These are phyloP conservation scores for Penicillium sp. DNA, from an alignment of 2,329 filamentous ascomycete genomes.

Conservation along the genomic window DNA sequence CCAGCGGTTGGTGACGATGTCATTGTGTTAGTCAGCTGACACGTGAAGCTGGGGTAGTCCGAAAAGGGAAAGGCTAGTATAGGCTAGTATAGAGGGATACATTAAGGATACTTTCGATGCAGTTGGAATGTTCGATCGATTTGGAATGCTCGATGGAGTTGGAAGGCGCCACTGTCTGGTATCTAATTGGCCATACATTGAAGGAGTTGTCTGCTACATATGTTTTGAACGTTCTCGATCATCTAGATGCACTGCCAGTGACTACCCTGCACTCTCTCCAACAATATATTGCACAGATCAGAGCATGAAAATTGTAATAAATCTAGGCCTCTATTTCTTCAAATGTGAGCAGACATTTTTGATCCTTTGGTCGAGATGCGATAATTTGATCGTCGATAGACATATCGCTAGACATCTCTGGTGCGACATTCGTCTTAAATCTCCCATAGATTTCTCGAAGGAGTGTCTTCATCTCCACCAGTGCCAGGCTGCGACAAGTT, in stretches of 20 bases:
- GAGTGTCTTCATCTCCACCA: constrained; percentile 1
- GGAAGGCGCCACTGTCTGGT: too few species aligned
- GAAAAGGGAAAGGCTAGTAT: background rate
- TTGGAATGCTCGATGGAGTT: too few species aligned
- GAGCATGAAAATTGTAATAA: too few species aligned
- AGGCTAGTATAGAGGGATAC: background rate
- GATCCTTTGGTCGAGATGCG: background rate
- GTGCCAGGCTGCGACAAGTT: background rate
- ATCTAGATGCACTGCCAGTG: too few species aligned
- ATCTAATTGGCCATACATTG: too few species aligned
- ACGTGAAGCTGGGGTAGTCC: constrained; percentile 22
- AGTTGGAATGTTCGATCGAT: too few species aligned
- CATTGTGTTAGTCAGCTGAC: constrained; percentile 35
- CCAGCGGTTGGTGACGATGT: constrained; percentile 27
- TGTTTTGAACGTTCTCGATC: too few species aligned
- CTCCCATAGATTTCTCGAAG: background rate
- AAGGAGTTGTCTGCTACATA: too few species aligned
- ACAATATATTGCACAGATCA: too few species aligned
- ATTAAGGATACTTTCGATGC: background rate
- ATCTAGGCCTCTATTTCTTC: background rate
- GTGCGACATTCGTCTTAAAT: background rate
- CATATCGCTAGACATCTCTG: background rate
- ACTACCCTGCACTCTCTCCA: too few species aligned
- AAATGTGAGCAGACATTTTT: constrained; percentile 3
- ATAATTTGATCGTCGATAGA: constrained; percentile 2